Evolutionary conservation across 108 stramenopile genomes (phyloP).

Genomic region (Cyclotella baltica): DNA sequence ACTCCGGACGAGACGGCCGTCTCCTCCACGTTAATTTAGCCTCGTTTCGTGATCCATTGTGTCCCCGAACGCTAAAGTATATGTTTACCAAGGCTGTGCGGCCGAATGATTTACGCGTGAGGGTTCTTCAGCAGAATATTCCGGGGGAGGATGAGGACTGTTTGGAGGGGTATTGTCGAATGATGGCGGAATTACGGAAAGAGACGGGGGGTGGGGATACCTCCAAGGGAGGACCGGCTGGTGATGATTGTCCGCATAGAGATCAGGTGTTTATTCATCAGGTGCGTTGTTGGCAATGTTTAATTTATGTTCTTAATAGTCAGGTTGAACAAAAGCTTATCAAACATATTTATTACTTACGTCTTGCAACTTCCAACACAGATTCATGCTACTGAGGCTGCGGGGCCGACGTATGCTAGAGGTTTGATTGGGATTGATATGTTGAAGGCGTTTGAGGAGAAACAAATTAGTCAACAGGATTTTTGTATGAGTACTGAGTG

Average conservation of each 20-base stretch:
- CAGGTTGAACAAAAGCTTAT: too few relatives aligned
- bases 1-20: conserved; percentile 44
- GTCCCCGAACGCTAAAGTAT: conserved; percentile 75
- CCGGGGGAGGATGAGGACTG: conserved; percentile 52
- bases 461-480: conserved; percentile 71
- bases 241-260: conserved; percentile 51
- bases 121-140: conserved; percentile 74
- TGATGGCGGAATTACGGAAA: conserved; percentile 55
- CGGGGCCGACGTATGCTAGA: conserved; percentile 59
- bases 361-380: too few relatives aligned
- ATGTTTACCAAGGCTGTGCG: conserved; percentile 62
- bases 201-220: conserved; percentile 40
- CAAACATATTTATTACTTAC: too few relatives aligned
- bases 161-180: conserved; percentile 58
- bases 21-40: conserved; percentile 55
- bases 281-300: too few relatives aligned
- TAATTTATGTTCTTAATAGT: too few relatives aligned
- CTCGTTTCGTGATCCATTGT: conserved; percentile 70
- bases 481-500: conserved; percentile 92
- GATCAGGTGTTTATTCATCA: conserved; percentile 54
- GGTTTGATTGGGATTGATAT: conserved; percentile 51
- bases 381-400: conserved; percentile 49
- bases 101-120: conserved; percentile 63
- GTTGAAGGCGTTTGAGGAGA: conserved; percentile 27
- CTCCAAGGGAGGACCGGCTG: conserved; percentile 48